phyloP scores from a whole-genome alignment of 169 alveolate species.

The Plasmodium relictum region DNA sequence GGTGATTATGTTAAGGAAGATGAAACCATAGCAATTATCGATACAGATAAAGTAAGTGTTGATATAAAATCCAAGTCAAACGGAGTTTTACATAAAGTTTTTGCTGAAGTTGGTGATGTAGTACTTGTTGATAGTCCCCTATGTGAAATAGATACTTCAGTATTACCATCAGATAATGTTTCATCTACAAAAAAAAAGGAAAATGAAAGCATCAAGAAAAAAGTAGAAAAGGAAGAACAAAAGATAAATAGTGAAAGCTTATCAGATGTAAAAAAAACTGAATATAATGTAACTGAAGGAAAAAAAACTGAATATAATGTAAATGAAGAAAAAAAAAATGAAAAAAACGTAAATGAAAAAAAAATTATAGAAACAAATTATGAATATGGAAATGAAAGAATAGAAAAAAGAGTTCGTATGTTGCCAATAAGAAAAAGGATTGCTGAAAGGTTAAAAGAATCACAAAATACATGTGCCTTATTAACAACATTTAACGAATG shows the following conservation, averaged over 20 bases:
- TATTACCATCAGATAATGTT: slow-evolving; percentile 67
- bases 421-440: slow-evolving; percentile 93
- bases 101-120: slow-evolving; percentile 89
- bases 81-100: slow-evolving; percentile 44
- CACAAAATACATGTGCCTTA: slow-evolving; percentile 94
- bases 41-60: slow-evolving; percentile 96
- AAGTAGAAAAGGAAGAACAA: neutral
- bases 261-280: slow-evolving; percentile 16
- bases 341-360: slow-evolving; percentile 26
- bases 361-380: slow-evolving; percentile 52
- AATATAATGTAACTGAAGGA: slow-evolving; percentile 29
- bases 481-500: slow-evolving; percentile 95
- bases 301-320: slow-evolving; percentile 33
- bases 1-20: slow-evolving; percentile 94
- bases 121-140: slow-evolving; percentile 92
- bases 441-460: slow-evolving; percentile 93
- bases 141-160: slow-evolving; percentile 89
- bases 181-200: slow-evolving; percentile 7
- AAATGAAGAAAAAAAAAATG: slow-evolving; percentile 33
- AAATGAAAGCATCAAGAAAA: slow-evolving; percentile 9
- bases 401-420: slow-evolving; percentile 90
- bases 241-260: neutral
- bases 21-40: slow-evolving; percentile 94
- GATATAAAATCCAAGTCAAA: slow-evolving; percentile 92
- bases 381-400: slow-evolving; percentile 81